These are phyloP conservation scores for Leptographium procerum DNA, from an alignment of 2,329 filamentous ascomycete genomes.

Conservation along the genomic window DNA sequence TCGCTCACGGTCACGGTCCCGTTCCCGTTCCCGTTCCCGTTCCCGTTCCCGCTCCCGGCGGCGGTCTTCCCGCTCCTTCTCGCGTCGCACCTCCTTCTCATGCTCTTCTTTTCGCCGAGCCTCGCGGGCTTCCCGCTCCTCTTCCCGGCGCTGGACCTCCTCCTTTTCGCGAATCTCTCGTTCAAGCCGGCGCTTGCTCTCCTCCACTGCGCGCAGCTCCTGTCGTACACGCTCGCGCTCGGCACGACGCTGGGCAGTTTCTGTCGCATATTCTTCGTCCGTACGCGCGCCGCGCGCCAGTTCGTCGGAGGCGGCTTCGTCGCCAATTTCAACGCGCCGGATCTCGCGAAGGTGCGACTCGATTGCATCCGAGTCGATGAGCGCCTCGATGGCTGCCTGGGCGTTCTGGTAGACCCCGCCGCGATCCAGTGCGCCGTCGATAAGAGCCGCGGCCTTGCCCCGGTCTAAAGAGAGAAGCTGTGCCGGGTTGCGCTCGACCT, in stretches of 20 bases:
- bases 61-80: slow-evolving; percentile 29
- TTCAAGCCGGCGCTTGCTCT: slow-evolving; percentile 48
- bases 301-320: slow-evolving; percentile 56
- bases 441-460: slow-evolving; percentile 60
- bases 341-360: slow-evolving; percentile 59
- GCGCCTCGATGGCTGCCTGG: slow-evolving; percentile 51
- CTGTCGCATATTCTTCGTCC: slow-evolving; percentile 61
- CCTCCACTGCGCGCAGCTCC: slow-evolving; percentile 47
- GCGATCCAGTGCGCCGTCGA: slow-evolving; percentile 68
- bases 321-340: slow-evolving; percentile 55
- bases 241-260: slow-evolving; percentile 47
- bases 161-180: slow-evolving; percentile 42
- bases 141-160: slow-evolving; percentile 21
- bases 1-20: slow-evolving; percentile 23
- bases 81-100: slow-evolving; percentile 24
- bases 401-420: slow-evolving; percentile 65
- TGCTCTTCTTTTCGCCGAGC: slow-evolving; percentile 23
- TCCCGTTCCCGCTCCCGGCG: slow-evolving; percentile 25
- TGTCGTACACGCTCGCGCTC: slow-evolving; percentile 52
- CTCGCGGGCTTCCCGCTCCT: slow-evolving; percentile 21
- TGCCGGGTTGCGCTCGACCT: slow-evolving; percentile 63
- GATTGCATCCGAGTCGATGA: slow-evolving; percentile 58
- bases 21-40: slow-evolving; percentile 28
- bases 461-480: slow-evolving; percentile 63
- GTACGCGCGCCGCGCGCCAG: slow-evolving; percentile 55